These are phyloP conservation scores for Russula vinacea DNA, from an alignment of 768 basidiomycete genomes.

Conservation along the genomic window DNA sequence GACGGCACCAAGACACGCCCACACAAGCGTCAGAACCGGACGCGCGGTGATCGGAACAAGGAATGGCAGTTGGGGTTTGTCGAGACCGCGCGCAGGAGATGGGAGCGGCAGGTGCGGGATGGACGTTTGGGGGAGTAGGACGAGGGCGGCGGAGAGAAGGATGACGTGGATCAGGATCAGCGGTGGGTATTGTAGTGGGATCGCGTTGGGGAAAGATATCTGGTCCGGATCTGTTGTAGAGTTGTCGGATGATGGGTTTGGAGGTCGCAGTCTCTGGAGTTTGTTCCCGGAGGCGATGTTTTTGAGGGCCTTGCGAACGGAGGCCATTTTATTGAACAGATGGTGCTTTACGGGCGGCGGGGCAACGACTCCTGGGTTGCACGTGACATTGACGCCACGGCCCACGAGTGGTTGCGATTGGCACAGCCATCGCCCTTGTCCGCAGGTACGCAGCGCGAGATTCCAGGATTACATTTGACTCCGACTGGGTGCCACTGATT, in stretches of 20 bases:
- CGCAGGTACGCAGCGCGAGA: neutral
- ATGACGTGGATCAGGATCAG: slow-evolving; percentile 20
- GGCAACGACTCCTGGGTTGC: neutral
- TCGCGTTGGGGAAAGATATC: slow-evolving; percentile 12
- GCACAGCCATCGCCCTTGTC: neutral
- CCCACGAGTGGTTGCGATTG: neutral
- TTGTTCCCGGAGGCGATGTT: slow-evolving; percentile 13
- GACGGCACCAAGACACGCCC: slow-evolving; percentile 52
- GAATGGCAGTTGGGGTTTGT: slow-evolving; percentile 70
- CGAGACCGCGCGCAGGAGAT: slow-evolving; percentile 33
- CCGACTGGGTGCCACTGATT: neutral
- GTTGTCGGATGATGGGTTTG: neutral
- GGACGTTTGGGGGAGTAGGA: slow-evolving; percentile 18
- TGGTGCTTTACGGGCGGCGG: no score
- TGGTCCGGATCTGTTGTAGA: slow-evolving; percentile 6
- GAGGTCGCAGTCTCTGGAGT: neutral
- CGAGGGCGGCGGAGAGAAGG: slow-evolving; percentile 18
- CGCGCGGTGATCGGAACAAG: slow-evolving; percentile 61
- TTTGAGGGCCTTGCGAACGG: slow-evolving; percentile 18
- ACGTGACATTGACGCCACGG: neutral
- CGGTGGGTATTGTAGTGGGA: slow-evolving; percentile 21
- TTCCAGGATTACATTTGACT: neutral
- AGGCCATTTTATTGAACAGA: slow-evolving; percentile 11
- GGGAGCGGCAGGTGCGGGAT: slow-evolving; percentile 18
- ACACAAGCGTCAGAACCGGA: slow-evolving; percentile 56